phyloP scores from a whole-genome alignment of 192 early-diverging fungal species.

The Powellomyces hirtus region DNA sequence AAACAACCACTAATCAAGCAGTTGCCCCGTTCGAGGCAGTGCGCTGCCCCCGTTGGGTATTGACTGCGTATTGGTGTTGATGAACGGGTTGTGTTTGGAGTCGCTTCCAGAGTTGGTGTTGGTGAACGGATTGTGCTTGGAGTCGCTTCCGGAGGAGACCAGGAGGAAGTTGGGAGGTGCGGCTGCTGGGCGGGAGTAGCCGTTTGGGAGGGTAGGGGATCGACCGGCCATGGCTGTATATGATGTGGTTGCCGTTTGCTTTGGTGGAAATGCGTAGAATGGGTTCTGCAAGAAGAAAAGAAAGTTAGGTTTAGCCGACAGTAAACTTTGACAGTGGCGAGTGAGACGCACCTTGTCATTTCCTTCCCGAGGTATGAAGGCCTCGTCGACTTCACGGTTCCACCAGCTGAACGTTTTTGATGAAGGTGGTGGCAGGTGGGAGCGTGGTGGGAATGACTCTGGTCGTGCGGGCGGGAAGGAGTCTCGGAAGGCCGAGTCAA shows the following conservation, averaged over 20 bases:
- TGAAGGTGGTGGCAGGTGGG: constrained; percentile 29
- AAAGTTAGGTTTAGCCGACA: neutral
- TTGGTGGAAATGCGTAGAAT: neutral
- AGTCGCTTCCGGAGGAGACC: neutral
- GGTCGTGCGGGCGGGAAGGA: constrained; percentile 26
- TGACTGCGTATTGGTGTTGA: too few relatives aligned
- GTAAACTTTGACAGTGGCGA: neutral
- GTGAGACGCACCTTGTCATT: constrained; percentile 12
- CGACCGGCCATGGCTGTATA: neutral
- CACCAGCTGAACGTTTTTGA: constrained; percentile 30
- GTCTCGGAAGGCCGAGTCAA: constrained; percentile 23
- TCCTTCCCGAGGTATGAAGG: constrained; percentile 32
- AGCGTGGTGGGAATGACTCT: constrained; percentile 19
- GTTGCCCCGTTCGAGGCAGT: too few relatives aligned
- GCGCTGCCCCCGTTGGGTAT: too few relatives aligned
- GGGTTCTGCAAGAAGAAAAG: constrained; percentile 2
- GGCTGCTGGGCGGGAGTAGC: neutral
- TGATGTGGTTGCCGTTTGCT: neutral
- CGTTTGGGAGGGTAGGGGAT: neutral
- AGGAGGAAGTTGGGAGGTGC: neutral
- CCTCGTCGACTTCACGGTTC: constrained; percentile 28
- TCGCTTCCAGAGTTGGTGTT: neutral
- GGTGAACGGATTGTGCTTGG: neutral
- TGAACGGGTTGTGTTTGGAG: neutral
- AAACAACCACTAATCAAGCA: too few relatives aligned